These are phyloP conservation scores for Excoecaria cochinchinensis DNA, from an alignment of 345 rosid genomes.

Conservation along the genomic window DNA sequence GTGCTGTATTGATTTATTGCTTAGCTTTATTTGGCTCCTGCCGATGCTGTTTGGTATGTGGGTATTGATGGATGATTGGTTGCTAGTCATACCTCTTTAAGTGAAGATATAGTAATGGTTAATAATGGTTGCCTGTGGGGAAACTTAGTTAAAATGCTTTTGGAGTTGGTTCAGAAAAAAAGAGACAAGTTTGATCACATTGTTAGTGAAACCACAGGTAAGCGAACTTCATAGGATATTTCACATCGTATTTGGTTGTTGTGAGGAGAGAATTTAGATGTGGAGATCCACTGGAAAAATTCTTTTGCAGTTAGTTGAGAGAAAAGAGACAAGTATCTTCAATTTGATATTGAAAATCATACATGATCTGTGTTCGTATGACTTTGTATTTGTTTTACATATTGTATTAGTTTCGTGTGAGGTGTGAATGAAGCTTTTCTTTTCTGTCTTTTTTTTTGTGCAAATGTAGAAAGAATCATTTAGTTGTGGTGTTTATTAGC, in stretches of 20 bases:
- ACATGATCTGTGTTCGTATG: conserved; percentile 27
- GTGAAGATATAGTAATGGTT: conserved; percentile 67
- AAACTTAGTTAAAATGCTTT: conserved; percentile 74
- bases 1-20: neutral
- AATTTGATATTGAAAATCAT: conserved; percentile 46
- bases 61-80: conserved; percentile 73
- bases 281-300: conserved; percentile 67
- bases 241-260: conserved; percentile 1
- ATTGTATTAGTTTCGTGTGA: conserved; percentile 1
- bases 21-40: neutral
- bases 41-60: conserved; percentile 54
- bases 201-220: conserved; percentile 80
- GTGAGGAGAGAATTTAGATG: neutral
- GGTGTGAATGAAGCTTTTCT: neutral
- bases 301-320: conserved; percentile 60
- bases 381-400: neutral
- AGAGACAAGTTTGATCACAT: conserved; percentile 67
- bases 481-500: neutral
- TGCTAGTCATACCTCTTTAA: conserved; percentile 64
- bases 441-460: neutral
- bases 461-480: neutral
- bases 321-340: conserved; percentile 60
- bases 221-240: neutral
- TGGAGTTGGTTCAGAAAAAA: conserved; percentile 60
- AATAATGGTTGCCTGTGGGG: conserved; percentile 72